Conservation (phyloP, 305 asterid species). For the Solanum chacoense region DNA sequence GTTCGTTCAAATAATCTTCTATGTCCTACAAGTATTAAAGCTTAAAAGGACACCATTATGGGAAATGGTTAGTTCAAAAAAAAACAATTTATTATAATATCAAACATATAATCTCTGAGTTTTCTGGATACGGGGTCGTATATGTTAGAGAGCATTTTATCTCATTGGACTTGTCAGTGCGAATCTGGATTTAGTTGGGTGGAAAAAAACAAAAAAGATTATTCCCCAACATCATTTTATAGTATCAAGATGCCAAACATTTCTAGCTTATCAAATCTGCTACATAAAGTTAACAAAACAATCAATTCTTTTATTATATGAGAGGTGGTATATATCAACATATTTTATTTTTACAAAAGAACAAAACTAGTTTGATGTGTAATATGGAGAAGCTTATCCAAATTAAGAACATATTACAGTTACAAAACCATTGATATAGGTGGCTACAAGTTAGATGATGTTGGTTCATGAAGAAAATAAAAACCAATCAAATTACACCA, state of each 20-base stretch:
- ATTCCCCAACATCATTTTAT: neutral
- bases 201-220: too few relatives aligned
- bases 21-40: neutral
- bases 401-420: neutral
- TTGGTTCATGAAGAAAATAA: neutral
- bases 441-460: neutral
- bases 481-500: neutral
- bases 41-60: neutral
- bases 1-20: neutral
- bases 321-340: neutral
- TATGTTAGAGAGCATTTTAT: neutral
- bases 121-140: rapidly evolving
- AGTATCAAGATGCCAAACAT: neutral
- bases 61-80: neutral
- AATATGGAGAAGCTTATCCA: neutral
- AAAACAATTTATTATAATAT: neutral
- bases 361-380: neutral
- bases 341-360: neutral
- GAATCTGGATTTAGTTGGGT: neutral
- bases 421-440: neutral
- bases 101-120: neutral
- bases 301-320: neutral
- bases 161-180: neutral
- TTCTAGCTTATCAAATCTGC: neutral
- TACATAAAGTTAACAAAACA: neutral